Percentiles rank a stretch among this genome's conserved stretches.
phyloP scores from a whole-genome alignment of 768 basidiomycete genomes.

The Boletus barrowsii region DNA sequence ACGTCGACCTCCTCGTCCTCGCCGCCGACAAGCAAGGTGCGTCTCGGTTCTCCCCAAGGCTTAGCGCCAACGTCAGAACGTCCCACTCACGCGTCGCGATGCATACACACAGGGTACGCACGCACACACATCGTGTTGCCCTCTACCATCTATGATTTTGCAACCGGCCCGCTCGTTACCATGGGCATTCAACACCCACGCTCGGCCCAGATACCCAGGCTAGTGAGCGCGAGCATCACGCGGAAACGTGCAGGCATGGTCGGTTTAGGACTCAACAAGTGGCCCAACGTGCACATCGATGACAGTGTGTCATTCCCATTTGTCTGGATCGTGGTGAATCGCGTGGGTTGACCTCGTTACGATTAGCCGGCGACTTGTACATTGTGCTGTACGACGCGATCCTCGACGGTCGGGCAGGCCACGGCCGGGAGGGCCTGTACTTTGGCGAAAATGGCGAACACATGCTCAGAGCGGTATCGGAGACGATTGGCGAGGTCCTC shows the following conservation, averaged over 20 bases:
- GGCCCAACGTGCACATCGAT: conserved; percentile 57
- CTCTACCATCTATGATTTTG: conserved; percentile 56
- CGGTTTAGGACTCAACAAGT: conserved; percentile 55
- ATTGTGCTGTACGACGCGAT: conserved; percentile 38
- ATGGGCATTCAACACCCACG: conserved; percentile 41
- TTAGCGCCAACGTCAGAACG: background rate
- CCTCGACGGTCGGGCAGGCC: conserved; percentile 6
- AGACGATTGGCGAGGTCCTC: conserved; percentile 34
- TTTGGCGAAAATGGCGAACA: conserved; percentile 51
- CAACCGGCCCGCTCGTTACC: conserved; percentile 45
- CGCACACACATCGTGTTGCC: conserved; percentile 44
- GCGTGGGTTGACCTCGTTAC: background rate
- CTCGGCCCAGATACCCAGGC: conserved; percentile 51
- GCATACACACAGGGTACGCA: background rate
- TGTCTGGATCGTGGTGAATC: too few species aligned
- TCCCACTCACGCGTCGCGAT: background rate
- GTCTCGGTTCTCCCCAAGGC: background rate
- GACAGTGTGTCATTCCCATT: conserved; percentile 26
- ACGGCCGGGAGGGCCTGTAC: conserved; percentile 44
- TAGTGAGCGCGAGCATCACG: conserved; percentile 43
- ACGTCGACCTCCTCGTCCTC: conserved; percentile 47
- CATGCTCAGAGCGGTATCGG: conserved; percentile 38
- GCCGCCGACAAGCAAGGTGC: conserved; percentile 36
- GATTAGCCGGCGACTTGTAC: conserved; percentile 38
- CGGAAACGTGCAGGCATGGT: conserved; percentile 54